These are phyloP conservation scores for Thymus quinquecostatus DNA, from an alignment of 257 asterid genomes.

Conservation along the genomic window DNA sequence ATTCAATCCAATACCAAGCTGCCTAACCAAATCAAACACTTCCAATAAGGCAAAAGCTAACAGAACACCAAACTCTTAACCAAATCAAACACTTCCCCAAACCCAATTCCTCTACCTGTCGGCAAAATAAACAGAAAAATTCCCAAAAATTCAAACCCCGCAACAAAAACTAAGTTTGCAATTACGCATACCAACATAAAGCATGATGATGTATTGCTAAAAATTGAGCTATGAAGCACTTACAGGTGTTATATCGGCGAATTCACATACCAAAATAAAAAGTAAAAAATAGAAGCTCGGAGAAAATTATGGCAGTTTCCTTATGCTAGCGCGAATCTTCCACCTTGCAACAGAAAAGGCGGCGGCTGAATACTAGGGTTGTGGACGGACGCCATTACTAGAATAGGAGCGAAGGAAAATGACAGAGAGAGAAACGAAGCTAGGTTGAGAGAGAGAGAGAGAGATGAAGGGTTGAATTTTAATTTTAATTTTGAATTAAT, in stretches of 20 bases:
- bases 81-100: conserved; percentile 21
- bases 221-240: conserved; percentile 35
- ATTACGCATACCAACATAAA: not conserved
- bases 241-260: conserved; percentile 41
- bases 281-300: not conserved
- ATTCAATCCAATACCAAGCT: conserved; percentile 10
- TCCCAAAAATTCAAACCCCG: not conserved
- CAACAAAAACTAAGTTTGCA: not conserved
- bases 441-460: conserved; percentile 34
- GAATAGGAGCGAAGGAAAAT: conserved; percentile 30
- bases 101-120: conserved; percentile 5
- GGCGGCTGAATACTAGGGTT: conserved; percentile 61
- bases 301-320: conserved; percentile 7
- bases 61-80: conserved; percentile 1
- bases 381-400: conserved; percentile 50
- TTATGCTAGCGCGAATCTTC: conserved; percentile 22
- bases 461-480: conserved; percentile 34
- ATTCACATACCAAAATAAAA: not conserved
- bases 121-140: conserved; percentile 19
- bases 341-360: conserved; percentile 48
- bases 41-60: conserved; percentile 8
- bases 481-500: conserved; percentile 14
- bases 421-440: conserved; percentile 34
- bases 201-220: not conserved
- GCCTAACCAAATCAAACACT: not conserved